These are phyloP conservation scores for Fusarium proliferatum DNA, from an alignment of 2,329 filamentous ascomycete genomes.

Conservation along the genomic window DNA sequence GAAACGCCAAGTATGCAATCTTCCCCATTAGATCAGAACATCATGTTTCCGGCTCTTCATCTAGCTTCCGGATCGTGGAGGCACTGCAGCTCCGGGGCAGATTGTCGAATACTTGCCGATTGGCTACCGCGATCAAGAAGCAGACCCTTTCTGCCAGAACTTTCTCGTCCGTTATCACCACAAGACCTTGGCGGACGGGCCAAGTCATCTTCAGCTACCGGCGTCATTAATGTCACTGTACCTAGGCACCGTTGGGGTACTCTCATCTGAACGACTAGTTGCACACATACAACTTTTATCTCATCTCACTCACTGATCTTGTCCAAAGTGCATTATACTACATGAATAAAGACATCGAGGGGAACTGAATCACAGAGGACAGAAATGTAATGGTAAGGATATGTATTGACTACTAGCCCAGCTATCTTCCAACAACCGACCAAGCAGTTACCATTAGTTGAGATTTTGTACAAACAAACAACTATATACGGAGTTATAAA, in stretches of 20 bases:
- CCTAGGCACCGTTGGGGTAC: too few relatives aligned
- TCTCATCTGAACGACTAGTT: not conserved
- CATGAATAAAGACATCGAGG: fast-evolving
- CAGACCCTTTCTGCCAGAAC: not conserved
- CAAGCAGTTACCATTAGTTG: not conserved
- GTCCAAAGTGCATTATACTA: fast-evolving
- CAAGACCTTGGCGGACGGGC: too few relatives aligned
- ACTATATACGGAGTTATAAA: constrained; percentile 11
- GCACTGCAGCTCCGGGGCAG: not conserved
- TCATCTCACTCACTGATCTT: too few relatives aligned
- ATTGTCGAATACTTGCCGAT: not conserved
- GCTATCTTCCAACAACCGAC: not conserved
- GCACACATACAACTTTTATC: too few relatives aligned
- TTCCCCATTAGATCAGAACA: not conserved
- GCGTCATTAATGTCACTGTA: fast-evolving
- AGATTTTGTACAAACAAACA: constrained; percentile 11
- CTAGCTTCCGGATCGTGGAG: not conserved
- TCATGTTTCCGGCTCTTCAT: not conserved
- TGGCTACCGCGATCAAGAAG: not conserved
- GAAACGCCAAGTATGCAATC: not conserved
- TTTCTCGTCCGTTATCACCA: not conserved
- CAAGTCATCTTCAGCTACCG: not conserved
- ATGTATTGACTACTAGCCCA: not conserved
- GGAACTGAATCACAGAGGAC: not conserved
- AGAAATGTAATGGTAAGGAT: not conserved